These are phyloP conservation scores for Entomortierella beljakovae DNA, from an alignment of 192 early-diverging fungal species.

Conservation along the genomic window DNA sequence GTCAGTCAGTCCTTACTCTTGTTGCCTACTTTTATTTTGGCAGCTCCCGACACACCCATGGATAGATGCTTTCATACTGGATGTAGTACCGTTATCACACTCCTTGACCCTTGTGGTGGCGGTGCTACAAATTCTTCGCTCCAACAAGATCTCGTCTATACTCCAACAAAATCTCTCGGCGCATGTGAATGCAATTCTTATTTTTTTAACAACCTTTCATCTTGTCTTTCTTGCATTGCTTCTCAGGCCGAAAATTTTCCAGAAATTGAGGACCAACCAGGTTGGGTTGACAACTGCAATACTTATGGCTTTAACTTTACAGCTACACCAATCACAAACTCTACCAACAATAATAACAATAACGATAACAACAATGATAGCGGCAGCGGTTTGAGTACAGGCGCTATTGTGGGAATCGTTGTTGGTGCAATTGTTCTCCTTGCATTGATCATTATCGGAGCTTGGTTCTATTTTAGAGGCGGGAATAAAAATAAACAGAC, in stretches of 20 bases:
- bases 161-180: slow-evolving; percentile 35
- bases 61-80: slow-evolving; percentile 20
- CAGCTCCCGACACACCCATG: slow-evolving; percentile 24
- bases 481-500: slow-evolving; percentile 17
- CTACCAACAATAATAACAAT: background rate
- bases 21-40: background rate
- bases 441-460: slow-evolving; percentile 12
- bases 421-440: slow-evolving; percentile 22
- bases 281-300: slow-evolving; percentile 30
- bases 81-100: slow-evolving; percentile 18
- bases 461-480: slow-evolving; percentile 5
- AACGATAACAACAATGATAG: background rate
- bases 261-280: slow-evolving; percentile 42
- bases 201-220: slow-evolving; percentile 25
- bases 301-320: slow-evolving; percentile 42
- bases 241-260: slow-evolving; percentile 25
- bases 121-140: slow-evolving; percentile 35
- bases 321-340: slow-evolving; percentile 14
- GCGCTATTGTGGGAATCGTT: slow-evolving; percentile 43
- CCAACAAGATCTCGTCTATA: slow-evolving; percentile 43
- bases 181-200: slow-evolving; percentile 40
- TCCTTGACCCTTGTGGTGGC: slow-evolving; percentile 41
- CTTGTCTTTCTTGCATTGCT: slow-evolving; percentile 40
- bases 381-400: slow-evolving; percentile 36
- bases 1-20: slow-evolving; percentile 7